Evolutionary conservation across 202 grass and related monocot species (phyloP), one percentile per base, ranked within the genome.

Genomic region (Carex sylvatica): DNA sequence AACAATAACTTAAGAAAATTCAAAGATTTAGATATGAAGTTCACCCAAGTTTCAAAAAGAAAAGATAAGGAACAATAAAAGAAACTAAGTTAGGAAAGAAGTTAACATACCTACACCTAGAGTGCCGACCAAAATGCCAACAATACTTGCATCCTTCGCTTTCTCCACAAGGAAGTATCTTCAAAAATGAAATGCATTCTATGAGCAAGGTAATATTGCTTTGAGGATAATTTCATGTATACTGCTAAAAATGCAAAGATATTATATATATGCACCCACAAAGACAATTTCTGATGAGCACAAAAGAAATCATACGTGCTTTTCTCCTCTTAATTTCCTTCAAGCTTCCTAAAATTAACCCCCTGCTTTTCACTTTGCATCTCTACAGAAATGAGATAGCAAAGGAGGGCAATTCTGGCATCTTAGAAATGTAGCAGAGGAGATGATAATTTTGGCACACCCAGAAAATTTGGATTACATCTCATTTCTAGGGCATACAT

Each of bases 91-190:
- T 69, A 86, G 84, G 15, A 84, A 61, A 85, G 8, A 52, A 70
- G 30, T n/a, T 5, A 74, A 81, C 89, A 83, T 98, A 98, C 92
- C 96, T 74, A 93, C 89, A 84, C 92, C 96, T 15, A 98, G 88
- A 81, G 96, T 98, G 85, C 92, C 96, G 10, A 98, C 91, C 89
- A 98, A 91, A 90, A 98, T 98, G 67, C 96, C 91, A 89, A 98
- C 66, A 33, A 98, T 98, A 80, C 89, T 91, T 87, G 96, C 92
- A 90, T 98, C 96, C 83, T 95, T 98, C 51, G 92, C 92, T 94
- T 95, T 98, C 88, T 98, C 92, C 84, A 98, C 96, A 78, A 98
- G 91, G 74, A 93, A 98, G 87, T 98, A 98, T 88, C 96, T 98
- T 90, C 46, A 89, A 80, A 82, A 56, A 83, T 2, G 4, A 33